Evolutionary conservation across 2,329 filamentous ascomycete genomes (phyloP), one percentile per base, ranked within the genome.

Genomic region (Trichoderma atroviride): DNA sequence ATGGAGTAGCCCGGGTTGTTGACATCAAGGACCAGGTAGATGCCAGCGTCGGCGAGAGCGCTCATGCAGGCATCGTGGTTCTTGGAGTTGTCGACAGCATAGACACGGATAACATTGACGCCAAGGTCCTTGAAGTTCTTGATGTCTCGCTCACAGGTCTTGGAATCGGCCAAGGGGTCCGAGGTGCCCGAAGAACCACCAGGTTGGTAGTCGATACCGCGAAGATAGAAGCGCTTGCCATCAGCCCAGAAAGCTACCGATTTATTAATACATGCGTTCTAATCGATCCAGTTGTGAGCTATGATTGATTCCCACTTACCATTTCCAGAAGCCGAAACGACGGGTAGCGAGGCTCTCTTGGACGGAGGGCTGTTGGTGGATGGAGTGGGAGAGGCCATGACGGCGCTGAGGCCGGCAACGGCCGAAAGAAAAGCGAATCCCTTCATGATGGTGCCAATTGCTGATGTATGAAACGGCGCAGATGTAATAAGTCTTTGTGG

Each of bases 11-110:
- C 85, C 74, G 93, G 92, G 87, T 84, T 95, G 88, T 97, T 97
- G 84, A 96, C 92, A 76, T 97, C 94, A 63, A 97, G 85, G 47
- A 96, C 92, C 65, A 97, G 88, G 85, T 97, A 97, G 84, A 97
- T 97, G 75, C 92, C 92, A 72, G 93, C 94, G 76, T 92, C 91
- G 64, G 89, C 90, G 71, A 97, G 86, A 57, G 87, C 85, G 71
- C 86, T 83, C 94, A 97, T 97, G 85, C 94, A 97, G 72, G 89
- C 86, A 75, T 94, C 90, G 82, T 97, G 94, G 80, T 91, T 82
- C 74, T 85, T 83, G 62, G 89, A 90, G 86, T 97, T 97, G 85
- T 97, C 94, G 74, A 96, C 90, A 19, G 91, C 93, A 86, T 97
- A 97, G 71, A 97, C 92, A 80, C 94, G 94, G 78, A 97, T 86